A percentile compares a stretch with the other conserved stretches of the same genome.
Evolutionary conservation across 805 yeast genomes (phyloP).

Genomic region (Candida railenensis): DNA sequence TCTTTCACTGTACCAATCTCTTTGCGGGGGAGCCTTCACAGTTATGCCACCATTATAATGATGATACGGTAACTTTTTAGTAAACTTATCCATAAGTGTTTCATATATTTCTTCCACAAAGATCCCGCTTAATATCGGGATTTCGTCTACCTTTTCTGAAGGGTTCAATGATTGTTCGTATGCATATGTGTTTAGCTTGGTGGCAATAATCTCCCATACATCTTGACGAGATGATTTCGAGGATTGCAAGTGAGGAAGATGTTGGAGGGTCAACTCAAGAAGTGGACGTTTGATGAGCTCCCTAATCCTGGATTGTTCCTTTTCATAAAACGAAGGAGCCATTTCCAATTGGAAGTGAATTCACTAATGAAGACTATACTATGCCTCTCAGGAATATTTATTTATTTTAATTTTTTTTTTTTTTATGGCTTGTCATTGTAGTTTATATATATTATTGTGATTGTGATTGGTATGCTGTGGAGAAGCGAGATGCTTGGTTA

Average conservation of each 20-base stretch:
- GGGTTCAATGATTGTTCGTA: slow-evolving; percentile 13
- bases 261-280: slow-evolving; percentile 24
- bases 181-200: slow-evolving; percentile 22
- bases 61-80: neutral
- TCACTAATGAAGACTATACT: no score
- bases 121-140: slow-evolving; percentile 26
- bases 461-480: no score
- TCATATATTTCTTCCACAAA: slow-evolving; percentile 21
- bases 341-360: neutral
- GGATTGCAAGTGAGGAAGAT: slow-evolving; percentile 32
- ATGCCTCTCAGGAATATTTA: no score
- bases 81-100: slow-evolving; percentile 15
- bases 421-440: no score
- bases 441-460: no score
- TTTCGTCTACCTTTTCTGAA: slow-evolving; percentile 13
- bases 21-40: neutral
- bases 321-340: slow-evolving; percentile 23
- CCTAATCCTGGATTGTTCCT: slow-evolving; percentile 22
- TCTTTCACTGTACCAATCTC: slow-evolving; percentile 1
- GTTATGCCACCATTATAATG: neutral
- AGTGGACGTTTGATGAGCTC: slow-evolving; percentile 24
- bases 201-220: slow-evolving; percentile 36
- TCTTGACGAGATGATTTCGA: slow-evolving; percentile 22
- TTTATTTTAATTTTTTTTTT: no score
- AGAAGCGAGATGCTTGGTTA: no score